These are phyloP conservation scores for Coemansia javaensis DNA, from an alignment of 192 early-diverging fungal species.

Conservation along the genomic window DNA sequence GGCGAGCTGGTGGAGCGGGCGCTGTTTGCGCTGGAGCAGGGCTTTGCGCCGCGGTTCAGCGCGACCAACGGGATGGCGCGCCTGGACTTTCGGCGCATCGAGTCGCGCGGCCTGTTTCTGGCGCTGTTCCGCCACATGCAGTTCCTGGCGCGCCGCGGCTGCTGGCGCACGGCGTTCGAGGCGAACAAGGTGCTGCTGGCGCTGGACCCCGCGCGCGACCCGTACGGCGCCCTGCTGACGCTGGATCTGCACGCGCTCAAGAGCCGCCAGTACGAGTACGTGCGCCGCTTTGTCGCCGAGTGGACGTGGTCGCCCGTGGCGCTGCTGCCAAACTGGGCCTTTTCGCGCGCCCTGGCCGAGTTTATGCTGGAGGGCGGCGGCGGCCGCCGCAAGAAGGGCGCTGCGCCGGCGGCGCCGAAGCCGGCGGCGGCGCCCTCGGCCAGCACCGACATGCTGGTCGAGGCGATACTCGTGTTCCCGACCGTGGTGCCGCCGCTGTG, in stretches of 20 bases:
- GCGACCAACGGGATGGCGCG: slow-evolving; percentile 57
- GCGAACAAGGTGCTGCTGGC: slow-evolving; percentile 72
- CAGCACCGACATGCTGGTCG: slow-evolving; percentile 53
- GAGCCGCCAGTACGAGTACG: slow-evolving; percentile 65
- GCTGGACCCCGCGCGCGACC: slow-evolving; percentile 74
- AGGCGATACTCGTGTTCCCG: slow-evolving; percentile 73
- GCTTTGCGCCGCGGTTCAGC: slow-evolving; percentile 76
- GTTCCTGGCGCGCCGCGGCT: slow-evolving; percentile 79
- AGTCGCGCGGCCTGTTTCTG: slow-evolving; percentile 80
- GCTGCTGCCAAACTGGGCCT: slow-evolving; percentile 67
- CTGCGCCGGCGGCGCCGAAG: too few relatives aligned
- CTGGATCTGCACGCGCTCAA: slow-evolving; percentile 86
- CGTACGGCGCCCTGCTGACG: slow-evolving; percentile 66
- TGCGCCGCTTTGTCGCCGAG: slow-evolving; percentile 44
- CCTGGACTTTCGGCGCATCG: slow-evolving; percentile 66
- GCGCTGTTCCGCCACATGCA: slow-evolving; percentile 81
- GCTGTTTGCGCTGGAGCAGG: slow-evolving; percentile 78
- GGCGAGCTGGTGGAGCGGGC: slow-evolving; percentile 85
- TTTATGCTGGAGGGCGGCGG: slow-evolving; percentile 63
- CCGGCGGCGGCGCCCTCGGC: too few relatives aligned
- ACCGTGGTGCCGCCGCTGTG: slow-evolving; percentile 57
- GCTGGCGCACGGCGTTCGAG: slow-evolving; percentile 91
- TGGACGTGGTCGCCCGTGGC: slow-evolving; percentile 41
- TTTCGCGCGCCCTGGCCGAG: slow-evolving; percentile 67
- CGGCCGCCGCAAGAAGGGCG: slow-evolving; percentile 11